These are phyloP conservation scores for Butyriboletus loyo DNA, from an alignment of 768 basidiomycete genomes.

Conservation along the genomic window DNA sequence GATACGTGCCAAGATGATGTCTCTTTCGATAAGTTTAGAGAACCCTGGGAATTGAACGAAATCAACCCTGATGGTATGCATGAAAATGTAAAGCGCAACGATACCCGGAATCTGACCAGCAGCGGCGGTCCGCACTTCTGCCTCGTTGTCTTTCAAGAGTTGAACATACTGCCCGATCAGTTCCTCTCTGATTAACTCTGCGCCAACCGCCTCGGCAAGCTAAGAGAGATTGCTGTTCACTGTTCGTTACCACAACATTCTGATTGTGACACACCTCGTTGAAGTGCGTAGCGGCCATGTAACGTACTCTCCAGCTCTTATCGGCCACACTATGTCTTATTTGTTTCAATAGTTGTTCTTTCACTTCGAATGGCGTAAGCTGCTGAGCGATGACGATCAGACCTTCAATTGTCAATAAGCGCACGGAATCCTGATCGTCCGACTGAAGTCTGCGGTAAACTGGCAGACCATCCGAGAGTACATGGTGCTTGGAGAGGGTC, in stretches of 20 bases:
- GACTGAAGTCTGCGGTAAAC: conserved; percentile 91
- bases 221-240: conserved; percentile 26
- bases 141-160: conserved; percentile 96
- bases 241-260: not conserved
- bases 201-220: conserved; percentile 90
- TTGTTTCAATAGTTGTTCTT: conserved; percentile 84
- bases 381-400: conserved; percentile 89
- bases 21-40: conserved; percentile 88
- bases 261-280: conserved; percentile 63
- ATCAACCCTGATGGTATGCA: conserved; percentile 4
- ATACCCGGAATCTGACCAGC: conserved; percentile 95
- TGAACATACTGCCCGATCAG: conserved; percentile 90
- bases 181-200: conserved; percentile 90
- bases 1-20: conserved; percentile 88
- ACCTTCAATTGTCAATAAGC: conserved; percentile 92
- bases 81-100: conserved; percentile 9
- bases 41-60: conserved; percentile 60
- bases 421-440: conserved; percentile 98
- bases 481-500: conserved; percentile 73
- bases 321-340: conserved; percentile 86
- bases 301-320: conserved; percentile 98
- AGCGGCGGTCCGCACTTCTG: conserved; percentile 95
- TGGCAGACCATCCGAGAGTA: conserved; percentile 83
- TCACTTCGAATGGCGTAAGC: conserved; percentile 83
- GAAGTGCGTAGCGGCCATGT: conserved; percentile 98